These are phyloP conservation scores for Holtermannia corniformis DNA, from an alignment of 768 basidiomycete species.

Conservation along the genomic window DNA sequence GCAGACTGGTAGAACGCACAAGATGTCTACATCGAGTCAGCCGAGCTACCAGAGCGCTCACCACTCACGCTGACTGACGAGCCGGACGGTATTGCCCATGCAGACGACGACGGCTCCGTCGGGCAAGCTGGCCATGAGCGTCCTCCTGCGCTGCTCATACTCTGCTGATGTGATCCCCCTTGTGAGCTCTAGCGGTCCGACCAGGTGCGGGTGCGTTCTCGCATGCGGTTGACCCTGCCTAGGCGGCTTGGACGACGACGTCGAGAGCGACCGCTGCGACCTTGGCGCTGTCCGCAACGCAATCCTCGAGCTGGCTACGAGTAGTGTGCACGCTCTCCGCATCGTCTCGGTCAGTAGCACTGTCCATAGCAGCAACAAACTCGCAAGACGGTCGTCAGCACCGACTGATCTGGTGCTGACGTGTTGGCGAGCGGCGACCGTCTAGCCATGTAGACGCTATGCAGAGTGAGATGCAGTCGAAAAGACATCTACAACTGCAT, in stretches of 20 bases:
- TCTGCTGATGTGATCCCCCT: slow-evolving; percentile 70
- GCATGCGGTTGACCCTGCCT: slow-evolving; percentile 68
- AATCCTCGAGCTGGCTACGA: no score
- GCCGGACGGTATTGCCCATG: slow-evolving; percentile 57
- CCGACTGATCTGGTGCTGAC: no score
- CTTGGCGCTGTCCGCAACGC: no score
- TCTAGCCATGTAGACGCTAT: no score
- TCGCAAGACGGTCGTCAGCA: no score
- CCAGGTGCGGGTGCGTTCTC: slow-evolving; percentile 73
- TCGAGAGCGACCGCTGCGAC: no score
- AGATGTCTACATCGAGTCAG: slow-evolving; percentile 51
- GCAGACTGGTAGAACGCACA: slow-evolving; percentile 48
- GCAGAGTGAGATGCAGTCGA: no score
- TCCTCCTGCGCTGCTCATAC: slow-evolving; percentile 61
- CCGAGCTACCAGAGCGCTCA: slow-evolving; percentile 32
- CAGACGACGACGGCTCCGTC: slow-evolving; percentile 65
- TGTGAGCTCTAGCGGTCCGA: slow-evolving; percentile 60
- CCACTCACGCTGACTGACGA: slow-evolving; percentile 57
- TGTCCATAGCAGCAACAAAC: no score
- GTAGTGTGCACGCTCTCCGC: no score
- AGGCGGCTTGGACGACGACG: slow-evolving; percentile 53
- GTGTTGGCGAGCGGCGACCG: no score
- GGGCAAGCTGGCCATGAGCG: slow-evolving; percentile 65
- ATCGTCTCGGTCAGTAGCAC: no score
- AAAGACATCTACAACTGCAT: no score